Conservation (phyloP, 306 rosid genomes). For the Fagus crenata region DNA sequence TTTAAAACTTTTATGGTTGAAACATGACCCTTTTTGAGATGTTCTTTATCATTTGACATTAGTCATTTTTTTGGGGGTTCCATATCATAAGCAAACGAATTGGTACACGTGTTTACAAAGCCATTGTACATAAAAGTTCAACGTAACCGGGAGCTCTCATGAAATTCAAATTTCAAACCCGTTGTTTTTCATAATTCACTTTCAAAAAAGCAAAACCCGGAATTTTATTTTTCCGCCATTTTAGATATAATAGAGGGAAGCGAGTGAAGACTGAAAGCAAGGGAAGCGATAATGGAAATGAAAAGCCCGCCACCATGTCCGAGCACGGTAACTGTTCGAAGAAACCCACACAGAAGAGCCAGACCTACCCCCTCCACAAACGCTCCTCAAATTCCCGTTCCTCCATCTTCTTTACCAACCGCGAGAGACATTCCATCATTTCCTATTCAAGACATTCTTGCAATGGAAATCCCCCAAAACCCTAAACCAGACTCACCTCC, state of each 20-base stretch:
- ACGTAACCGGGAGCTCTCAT: too few species aligned
- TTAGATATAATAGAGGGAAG: neutral
- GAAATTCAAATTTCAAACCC: too few species aligned
- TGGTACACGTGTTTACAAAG: too few species aligned
- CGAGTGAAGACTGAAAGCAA: neutral
- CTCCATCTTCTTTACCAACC: constrained; percentile 16
- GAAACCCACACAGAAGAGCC: constrained; percentile 79
- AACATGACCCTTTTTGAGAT: too few species aligned
- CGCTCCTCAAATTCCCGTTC: constrained; percentile 16
- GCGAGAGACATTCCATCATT: constrained; percentile 41
- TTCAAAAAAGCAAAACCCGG: neutral
- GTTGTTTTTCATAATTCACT: too few species aligned
- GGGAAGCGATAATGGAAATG: constrained; percentile 37
- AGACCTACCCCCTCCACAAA: constrained; percentile 52
- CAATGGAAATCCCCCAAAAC: constrained; percentile 36
- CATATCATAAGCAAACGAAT: too few species aligned
- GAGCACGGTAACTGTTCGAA: constrained; percentile 54
- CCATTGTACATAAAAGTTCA: too few species aligned
- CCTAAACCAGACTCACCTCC: constrained; percentile 13
- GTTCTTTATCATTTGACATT: too few species aligned
- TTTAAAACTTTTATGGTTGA: too few species aligned
- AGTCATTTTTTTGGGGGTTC: too few species aligned
- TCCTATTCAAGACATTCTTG: constrained; percentile 52
- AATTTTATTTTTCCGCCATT: constrained; percentile 4
- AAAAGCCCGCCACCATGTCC: constrained; percentile 46